Evolutionary conservation across 768 basidiomycete species (phyloP), one percentile per base, ranked within the genome.

Genomic region (Nidularia pulvinata): DNA sequence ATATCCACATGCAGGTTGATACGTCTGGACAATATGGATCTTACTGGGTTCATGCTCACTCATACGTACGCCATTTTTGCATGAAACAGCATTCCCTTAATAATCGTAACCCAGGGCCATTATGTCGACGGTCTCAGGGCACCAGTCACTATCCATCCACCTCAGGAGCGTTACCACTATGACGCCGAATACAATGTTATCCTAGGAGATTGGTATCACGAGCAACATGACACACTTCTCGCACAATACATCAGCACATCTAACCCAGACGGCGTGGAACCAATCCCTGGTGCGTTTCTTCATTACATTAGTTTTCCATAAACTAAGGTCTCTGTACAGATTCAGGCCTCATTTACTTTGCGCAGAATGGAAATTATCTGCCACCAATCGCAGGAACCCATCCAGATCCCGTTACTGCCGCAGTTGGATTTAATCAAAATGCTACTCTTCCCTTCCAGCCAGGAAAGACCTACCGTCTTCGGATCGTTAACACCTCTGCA

Each of bases 381-480:
- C n/a, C n/a, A 10, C 46, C 46, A n/a, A 46, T 46, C 25, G 13
- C 37, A 39, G 37, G 37, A 16, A 39, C 37, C 2, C 37, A 39
- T 16, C 67, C 76, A 51, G 75, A 76, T 0, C 59, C 80, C n/a
- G 76, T 77, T 0, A 86, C 77, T 0, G 73, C 80, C 16, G 76
- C 78, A 0, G 86, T 89, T 3, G 91, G 91, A 4, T 92, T 93
- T 77, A 93, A 92, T 67, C 86, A 94, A 59, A 90, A 96, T 61
- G 87, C 93, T 0, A 87, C 88, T 0, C 73, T 98, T 2, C 81
- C 86, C 0, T 97, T 98, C 74, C 71, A 83, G 59, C 81, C 93
- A 4, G 95, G 95, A 3, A 91, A 89, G 72, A 97, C 89, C 3
- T 98, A 98, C 69, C 85, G 93, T 16, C 76, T 98, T 32, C 85